A percentile compares a stretch with the other conserved stretches of the same genome.
Evolutionary conservation across 1,284 basidiomycete species (phyloP).

Genomic region (Fomitopsis pinicola): DNA sequence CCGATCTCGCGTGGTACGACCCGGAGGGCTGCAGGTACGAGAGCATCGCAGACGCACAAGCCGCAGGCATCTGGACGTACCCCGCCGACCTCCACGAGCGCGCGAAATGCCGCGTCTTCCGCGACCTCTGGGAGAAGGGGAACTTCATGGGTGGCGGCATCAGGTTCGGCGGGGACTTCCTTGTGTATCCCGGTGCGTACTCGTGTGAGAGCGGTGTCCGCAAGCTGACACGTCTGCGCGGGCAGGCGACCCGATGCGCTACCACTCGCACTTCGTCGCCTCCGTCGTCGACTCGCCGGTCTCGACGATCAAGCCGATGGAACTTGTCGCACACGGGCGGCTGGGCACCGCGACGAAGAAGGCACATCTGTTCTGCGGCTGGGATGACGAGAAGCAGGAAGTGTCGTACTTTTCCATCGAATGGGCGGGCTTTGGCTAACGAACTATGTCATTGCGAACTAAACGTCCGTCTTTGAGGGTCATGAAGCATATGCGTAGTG

Average conservation of each 20-base stretch:
- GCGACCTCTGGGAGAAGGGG: conserved; percentile 75
- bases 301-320: conserved; percentile 73
- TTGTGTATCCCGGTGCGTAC: conserved; percentile 88
- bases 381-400: conserved; percentile 67
- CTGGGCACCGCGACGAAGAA: conserved; percentile 98
- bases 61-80: conserved; percentile 75
- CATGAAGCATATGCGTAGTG: not conserved
- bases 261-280: conserved; percentile 95
- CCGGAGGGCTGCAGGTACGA: conserved; percentile 38
- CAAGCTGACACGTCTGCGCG: too few relatives aligned
- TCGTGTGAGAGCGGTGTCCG: not conserved
- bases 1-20: conserved; percentile 59
- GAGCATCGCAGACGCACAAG: conserved; percentile 57
- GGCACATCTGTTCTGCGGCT: conserved; percentile 87
- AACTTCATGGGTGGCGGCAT: conserved; percentile 86
- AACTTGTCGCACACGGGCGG: conserved; percentile 92
- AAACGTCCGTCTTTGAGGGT: not conserved
- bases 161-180: conserved; percentile 93
- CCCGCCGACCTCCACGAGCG: conserved; percentile 62
- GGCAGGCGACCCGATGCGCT: conserved; percentile 91
- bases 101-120: conserved; percentile 78
- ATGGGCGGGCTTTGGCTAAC: conserved; percentile 88
- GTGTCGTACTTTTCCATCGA: conserved; percentile 83
- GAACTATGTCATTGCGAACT: not conserved
- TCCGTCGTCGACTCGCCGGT: conserved; percentile 69